phyloP scores from a whole-genome alignment of 2,329 filamentous ascomycete genomes.

The Aureobasidium lini region DNA sequence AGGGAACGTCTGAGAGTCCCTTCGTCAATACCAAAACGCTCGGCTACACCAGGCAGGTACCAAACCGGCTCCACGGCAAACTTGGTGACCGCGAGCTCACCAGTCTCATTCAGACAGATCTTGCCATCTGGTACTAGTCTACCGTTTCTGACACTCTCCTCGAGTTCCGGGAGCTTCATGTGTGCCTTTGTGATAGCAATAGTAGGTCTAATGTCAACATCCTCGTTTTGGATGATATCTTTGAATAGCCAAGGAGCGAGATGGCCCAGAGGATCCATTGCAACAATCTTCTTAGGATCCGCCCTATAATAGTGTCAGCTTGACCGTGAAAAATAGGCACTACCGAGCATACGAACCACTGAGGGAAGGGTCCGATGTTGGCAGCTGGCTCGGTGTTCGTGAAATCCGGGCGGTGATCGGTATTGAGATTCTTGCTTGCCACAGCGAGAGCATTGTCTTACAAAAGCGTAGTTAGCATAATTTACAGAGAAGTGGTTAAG shows the following conservation, averaged over 20 bases:
- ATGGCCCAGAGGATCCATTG: constrained; percentile 94
- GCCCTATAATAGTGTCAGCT: constrained; percentile 26
- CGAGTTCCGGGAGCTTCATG: constrained; percentile 94
- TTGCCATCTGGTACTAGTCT: constrained; percentile 75
- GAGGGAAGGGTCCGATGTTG: constrained; percentile 76
- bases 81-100: constrained; percentile 90
- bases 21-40: constrained; percentile 93
- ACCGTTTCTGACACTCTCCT: constrained; percentile 75
- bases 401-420: constrained; percentile 71
- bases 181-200: constrained; percentile 89
- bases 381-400: constrained; percentile 89
- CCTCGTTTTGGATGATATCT: constrained; percentile 67
- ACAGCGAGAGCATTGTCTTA: constrained; percentile 71
- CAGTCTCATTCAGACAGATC: constrained; percentile 76
- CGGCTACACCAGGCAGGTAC: constrained; percentile 58
- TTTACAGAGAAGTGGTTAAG: too few relatives aligned
- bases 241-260: constrained; percentile 77
- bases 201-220: constrained; percentile 79
- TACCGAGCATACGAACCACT: constrained; percentile 29
- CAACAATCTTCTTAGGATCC: constrained; percentile 87
- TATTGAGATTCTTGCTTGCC: constrained; percentile 79
- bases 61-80: constrained; percentile 88
- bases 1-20: constrained; percentile 75
- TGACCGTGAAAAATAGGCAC: not conserved
- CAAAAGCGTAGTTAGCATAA: not conserved